phyloP scores from a whole-genome alignment of 2,329 filamentous ascomycete species.

The Fusarium subglutinans region DNA sequence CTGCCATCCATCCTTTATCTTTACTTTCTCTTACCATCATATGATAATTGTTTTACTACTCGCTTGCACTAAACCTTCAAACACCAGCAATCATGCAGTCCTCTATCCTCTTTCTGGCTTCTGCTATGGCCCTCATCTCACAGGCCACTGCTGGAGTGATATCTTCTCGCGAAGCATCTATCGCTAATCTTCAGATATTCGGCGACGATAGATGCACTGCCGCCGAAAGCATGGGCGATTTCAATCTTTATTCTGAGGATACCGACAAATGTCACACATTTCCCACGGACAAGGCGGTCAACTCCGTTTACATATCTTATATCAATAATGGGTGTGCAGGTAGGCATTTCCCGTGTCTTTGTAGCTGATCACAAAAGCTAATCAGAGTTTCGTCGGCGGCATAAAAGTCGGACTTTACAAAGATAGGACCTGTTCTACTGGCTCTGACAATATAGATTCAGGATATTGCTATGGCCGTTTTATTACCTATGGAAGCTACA shows the following conservation, averaged over 20 bases:
- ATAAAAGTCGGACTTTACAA: neutral
- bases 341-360: rapidly evolving
- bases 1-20: neutral
- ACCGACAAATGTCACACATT: neutral
- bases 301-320: neutral
- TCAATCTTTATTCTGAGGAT: neutral
- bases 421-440: neutral
- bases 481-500: neutral
- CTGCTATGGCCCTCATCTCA: neutral
- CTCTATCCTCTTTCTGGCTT: neutral
- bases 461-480: neutral
- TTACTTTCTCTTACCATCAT: neutral
- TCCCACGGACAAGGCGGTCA: neutral
- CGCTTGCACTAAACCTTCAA: neutral
- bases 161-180: neutral
- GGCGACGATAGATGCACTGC: neutral
- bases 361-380: neutral
- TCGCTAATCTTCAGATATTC: neutral
- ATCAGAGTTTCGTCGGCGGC: neutral
- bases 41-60: rapidly evolving
- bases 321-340: neutral
- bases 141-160: neutral
- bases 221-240: neutral
- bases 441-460: neutral
- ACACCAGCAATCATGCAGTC: neutral